Percentiles rank a stretch among this genome's conserved stretches.
Evolutionary conservation across 176 grass and related monocot genomes (phyloP).

Genomic region (Canna indica): DNA sequence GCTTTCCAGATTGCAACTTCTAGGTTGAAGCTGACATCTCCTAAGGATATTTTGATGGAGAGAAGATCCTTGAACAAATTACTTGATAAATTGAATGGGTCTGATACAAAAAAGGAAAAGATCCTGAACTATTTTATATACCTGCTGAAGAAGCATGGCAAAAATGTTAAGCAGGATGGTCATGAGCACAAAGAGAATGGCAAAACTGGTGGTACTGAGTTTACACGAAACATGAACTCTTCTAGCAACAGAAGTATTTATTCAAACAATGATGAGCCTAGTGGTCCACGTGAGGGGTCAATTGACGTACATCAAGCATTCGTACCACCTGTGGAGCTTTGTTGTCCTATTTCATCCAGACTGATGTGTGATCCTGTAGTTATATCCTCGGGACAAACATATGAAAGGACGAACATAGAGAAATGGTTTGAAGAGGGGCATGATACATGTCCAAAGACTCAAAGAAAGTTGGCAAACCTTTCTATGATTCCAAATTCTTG

Average conservation of each 20-base stretch:
- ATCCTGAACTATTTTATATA: constrained; percentile 46
- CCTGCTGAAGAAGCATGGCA: constrained; percentile 72
- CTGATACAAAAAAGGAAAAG: constrained; percentile 61
- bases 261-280: constrained; percentile 6
- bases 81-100: constrained; percentile 40
- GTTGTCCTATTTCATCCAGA: constrained; percentile 78
- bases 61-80: constrained; percentile 65
- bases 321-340: constrained; percentile 59
- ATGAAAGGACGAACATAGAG: constrained; percentile 71
- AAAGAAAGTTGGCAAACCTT: constrained; percentile 66
- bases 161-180: constrained; percentile 38
- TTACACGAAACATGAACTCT: background rate
- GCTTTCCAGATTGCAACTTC: constrained; percentile 57
- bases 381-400: constrained; percentile 91
- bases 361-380: constrained; percentile 90
- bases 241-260: background rate
- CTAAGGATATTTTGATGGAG: constrained; percentile 91
- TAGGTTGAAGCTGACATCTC: constrained; percentile 64
- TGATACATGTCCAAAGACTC: constrained; percentile 72
- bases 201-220: constrained; percentile 19
- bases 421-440: constrained; percentile 85
- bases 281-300: constrained; percentile 21
- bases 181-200: constrained; percentile 29
- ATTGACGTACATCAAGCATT: constrained; percentile 27
- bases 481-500: constrained; percentile 64